A percentile compares a stretch with the other conserved stretches of the same genome.
phyloP scores from a whole-genome alignment of 202 grass and related monocot species.

The Brachypodium distachyon region DNA sequence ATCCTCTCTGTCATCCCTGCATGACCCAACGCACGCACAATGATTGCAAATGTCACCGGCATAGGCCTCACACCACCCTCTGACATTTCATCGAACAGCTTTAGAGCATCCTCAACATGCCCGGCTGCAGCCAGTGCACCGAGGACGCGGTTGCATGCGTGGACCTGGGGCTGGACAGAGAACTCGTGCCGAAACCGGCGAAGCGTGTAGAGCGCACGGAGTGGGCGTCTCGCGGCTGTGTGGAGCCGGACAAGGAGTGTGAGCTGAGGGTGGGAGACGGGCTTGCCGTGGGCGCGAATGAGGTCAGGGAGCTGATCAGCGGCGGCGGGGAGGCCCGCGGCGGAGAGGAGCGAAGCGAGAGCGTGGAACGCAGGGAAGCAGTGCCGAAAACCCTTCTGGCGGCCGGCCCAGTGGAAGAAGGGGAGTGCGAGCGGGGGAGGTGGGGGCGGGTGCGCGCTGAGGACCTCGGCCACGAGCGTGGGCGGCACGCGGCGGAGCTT shows the following conservation, averaged over 20 bases:
- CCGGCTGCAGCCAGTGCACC: slow-evolving; percentile 37
- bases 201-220: slow-evolving; percentile 53
- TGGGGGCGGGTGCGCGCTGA: slow-evolving; percentile 38
- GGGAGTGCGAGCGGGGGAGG: slow-evolving; percentile 56
- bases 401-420: slow-evolving; percentile 87
- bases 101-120: slow-evolving; percentile 49
- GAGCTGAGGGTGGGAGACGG: slow-evolving; percentile 60
- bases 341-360: slow-evolving; percentile 48
- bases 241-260: slow-evolving; percentile 74
- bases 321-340: slow-evolving; percentile 34
- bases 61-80: slow-evolving; percentile 36
- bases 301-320: slow-evolving; percentile 79
- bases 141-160: slow-evolving; percentile 68
- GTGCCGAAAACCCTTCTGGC: slow-evolving; percentile 68
- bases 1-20: slow-evolving; percentile 38
- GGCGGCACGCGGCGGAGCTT: slow-evolving; percentile 72
- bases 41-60: slow-evolving; percentile 63
- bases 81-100: slow-evolving; percentile 66
- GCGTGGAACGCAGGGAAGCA: slow-evolving; percentile 75
- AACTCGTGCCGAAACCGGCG: slow-evolving; percentile 59
- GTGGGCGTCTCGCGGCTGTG: slow-evolving; percentile 41
- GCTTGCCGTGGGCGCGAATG: slow-evolving; percentile 69
- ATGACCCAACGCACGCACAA: slow-evolving; percentile 47
- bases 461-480: slow-evolving; percentile 61
- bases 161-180: slow-evolving; percentile 45